Evolutionary conservation across 2,329 filamentous ascomycete species (phyloP), one percentile per base, ranked within the genome.

Genomic region (Metarhizium brunneum): DNA sequence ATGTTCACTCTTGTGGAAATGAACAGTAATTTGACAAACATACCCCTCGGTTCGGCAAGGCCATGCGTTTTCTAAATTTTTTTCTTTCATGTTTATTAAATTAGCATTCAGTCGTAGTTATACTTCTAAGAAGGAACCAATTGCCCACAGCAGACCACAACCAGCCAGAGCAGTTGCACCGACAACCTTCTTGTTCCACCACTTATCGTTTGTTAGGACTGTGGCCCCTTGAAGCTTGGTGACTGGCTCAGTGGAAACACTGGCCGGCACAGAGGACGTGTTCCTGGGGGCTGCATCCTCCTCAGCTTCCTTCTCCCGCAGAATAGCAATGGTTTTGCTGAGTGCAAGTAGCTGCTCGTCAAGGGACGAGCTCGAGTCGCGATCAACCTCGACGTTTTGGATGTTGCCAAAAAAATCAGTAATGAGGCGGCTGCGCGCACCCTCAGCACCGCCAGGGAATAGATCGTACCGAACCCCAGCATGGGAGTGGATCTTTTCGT

Each of bases 341-440:
- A 96, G 79, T n/a, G 85, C 82, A 38, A 88, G 73, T 58, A 96
- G 72, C 64, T 96, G 91, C 62, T 92, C 86, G 52, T 85, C 84
- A 49, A 84, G 79, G 42, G 74, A 80, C 54, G 75, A 72, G 57
- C 79, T 81, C 56, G 80, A 77, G 48, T 76, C 75, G 30, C 78
- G 79, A 61, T 94, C 89, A 3, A 97, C 84, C 71, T 97, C 94
- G 3, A 99, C 92, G 63, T 92, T 95, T 69, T 99, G 94, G 14
- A 97, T 91, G 68, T 97, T 99, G 29, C 94, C 94, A 61, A 99
- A 97, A 73, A 99, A 99, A 69, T 99, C 94, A 64, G 95, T 95
- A 45, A 99, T 84, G 35, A 94, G 79, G 47, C 92, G 84, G 62
- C 87, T 83, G 54, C 92, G 81, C 0, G 89, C 92, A 10, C 81